Evolutionary conservation across 805 yeast species (phyloP), one percentile per base, ranked within the genome.

Genomic region (Suhomyces vadensis): DNA sequence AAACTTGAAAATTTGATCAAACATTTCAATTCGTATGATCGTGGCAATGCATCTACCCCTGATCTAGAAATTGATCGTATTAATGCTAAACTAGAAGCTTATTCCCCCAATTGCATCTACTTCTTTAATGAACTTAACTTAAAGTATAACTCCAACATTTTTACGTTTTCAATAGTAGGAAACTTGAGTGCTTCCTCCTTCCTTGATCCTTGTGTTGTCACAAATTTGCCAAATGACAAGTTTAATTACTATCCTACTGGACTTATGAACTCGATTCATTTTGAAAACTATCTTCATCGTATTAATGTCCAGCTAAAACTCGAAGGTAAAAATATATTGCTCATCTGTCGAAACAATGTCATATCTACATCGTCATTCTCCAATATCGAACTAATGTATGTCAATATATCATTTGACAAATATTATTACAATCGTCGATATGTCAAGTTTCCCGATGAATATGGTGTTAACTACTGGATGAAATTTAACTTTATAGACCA

Each of bases 71-170:
- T 45, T 16, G 24, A 11, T 4, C 36, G 26, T 20, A 45, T 37
- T 25, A 23, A 42, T 19, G 29, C 39, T 6, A 13, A 20, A 7
- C 24, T 50, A 11, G 37, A 40, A 22, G 16, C 37, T 4, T 55
- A 49, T 33, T 37, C 50, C 7, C 39, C 37, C 9, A 44, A 48
- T 14, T 43, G 60, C 41, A 50, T 58, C 3, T 63, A 55, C 42
- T 54, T 53, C 37, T 57, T 60, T 41, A 51, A 50, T 22, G 63
- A 60, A 31, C 26, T 60, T 16, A 50, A 55, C 11, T 25, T 61
- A n/a, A 51, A 54, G 27, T 22, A 49, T 3, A 46, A 46, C 2
- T 44, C 42, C 6, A 37, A 44, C 16, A 46, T 47, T 6, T 46
- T 58, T 8, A 51, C 64, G 6, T 16, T 63, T 5, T 52, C 63